Evolutionary conservation across 2,329 filamentous ascomycete genomes (phyloP).

Genomic region (Xylaria polymorpha): DNA sequence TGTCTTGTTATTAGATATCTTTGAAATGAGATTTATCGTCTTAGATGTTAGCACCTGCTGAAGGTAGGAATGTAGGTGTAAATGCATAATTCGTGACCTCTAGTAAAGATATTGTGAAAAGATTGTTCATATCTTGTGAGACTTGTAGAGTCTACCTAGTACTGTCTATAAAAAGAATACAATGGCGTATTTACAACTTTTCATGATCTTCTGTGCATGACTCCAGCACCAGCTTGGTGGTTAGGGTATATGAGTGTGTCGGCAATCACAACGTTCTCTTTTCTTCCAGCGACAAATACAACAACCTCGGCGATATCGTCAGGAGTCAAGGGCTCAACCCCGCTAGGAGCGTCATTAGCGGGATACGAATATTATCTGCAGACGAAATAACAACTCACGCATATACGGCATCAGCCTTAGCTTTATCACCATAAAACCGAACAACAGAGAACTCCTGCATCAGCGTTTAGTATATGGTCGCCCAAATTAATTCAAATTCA

Average conservation of each 20-base stretch:
- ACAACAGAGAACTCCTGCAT: slow-evolving; percentile 76
- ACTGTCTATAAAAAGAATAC: slow-evolving; percentile 34
- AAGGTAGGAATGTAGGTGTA: background rate
- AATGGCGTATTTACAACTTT: slow-evolving; percentile 18
- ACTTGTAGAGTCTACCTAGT: background rate
- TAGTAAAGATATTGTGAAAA: background rate
- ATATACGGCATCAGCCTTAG: slow-evolving; percentile 78
- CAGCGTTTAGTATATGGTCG: slow-evolving; percentile 21
- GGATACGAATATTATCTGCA: background rate
- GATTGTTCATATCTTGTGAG: background rate
- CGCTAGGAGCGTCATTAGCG: slow-evolving; percentile 44
- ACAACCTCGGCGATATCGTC: slow-evolving; percentile 84
- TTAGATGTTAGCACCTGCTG: background rate
- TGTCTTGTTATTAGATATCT: slow-evolving; percentile 10
- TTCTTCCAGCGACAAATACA: slow-evolving; percentile 79
- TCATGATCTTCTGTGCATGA: slow-evolving; percentile 48
- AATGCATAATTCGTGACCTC: background rate
- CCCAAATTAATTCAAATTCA: background rate
- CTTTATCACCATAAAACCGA: slow-evolving; percentile 78
- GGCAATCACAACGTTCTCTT: slow-evolving; percentile 83
- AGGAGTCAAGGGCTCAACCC: slow-evolving; percentile 74
- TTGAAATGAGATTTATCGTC: background rate
- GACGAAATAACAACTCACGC: slow-evolving; percentile 59
- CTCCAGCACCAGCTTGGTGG: slow-evolving; percentile 68
- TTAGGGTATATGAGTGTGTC: slow-evolving; percentile 81